These are phyloP conservation scores for Globisporangium okanoganense DNA, from an alignment of 352 stramenopile species.

Conservation along the genomic window DNA sequence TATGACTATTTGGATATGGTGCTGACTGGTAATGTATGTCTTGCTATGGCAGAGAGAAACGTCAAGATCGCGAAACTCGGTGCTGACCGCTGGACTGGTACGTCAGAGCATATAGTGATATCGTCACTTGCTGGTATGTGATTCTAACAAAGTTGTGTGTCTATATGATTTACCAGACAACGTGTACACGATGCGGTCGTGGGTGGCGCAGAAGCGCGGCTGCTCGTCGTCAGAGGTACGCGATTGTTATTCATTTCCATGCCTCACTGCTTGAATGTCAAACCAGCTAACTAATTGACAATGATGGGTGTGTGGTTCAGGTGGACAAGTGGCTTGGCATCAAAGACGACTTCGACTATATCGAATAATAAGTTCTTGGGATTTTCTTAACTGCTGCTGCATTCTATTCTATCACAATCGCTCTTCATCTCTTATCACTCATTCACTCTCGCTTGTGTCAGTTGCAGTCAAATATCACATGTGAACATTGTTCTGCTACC, in stretches of 20 bases:
- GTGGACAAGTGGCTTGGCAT: constrained; percentile 86
- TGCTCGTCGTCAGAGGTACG: constrained; percentile 53
- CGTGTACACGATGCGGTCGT: constrained; percentile 76
- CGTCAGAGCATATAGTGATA: neutral
- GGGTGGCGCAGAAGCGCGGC: constrained; percentile 76
- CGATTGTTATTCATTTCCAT: neutral
- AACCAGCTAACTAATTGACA: neutral
- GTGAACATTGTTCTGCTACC: constrained; percentile 27
- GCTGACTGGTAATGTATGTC: neutral
- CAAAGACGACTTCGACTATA: constrained; percentile 85
- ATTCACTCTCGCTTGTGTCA: neutral
- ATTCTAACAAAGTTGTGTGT: neutral
- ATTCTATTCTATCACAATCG: neutral
- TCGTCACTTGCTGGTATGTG: neutral
- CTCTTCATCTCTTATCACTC: neutral
- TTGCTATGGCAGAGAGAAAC: constrained; percentile 30
- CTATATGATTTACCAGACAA: constrained; percentile 45
- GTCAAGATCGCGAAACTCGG: constrained; percentile 66
- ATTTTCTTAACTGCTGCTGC: neutral
- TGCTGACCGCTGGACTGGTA: constrained; percentile 75
- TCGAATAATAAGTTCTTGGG: constrained; percentile 29
- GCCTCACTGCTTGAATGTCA: no score
- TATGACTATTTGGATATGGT: neutral
- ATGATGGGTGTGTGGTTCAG: constrained; percentile 20
- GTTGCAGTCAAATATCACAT: neutral